Evolutionary conservation across 306 rosid species (phyloP).

Genomic region (Cajanus cajan): DNA sequence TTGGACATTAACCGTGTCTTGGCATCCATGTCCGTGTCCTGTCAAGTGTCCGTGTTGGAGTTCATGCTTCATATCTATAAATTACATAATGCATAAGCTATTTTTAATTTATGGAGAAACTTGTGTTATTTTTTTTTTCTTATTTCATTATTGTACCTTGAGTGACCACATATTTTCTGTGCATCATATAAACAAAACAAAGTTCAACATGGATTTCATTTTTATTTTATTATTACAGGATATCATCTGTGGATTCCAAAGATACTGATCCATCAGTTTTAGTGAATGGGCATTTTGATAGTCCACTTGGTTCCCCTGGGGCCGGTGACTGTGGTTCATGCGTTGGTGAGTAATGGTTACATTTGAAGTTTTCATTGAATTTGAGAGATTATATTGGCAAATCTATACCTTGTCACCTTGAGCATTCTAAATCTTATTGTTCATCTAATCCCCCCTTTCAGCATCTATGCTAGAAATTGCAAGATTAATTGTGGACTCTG

Average conservation of each 20-base stretch:
- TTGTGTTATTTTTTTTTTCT: no score
- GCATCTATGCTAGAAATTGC: conserved; percentile 94
- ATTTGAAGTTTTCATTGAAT: conserved; percentile 17
- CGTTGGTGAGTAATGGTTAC: conserved; percentile 73
- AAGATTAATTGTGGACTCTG: conserved; percentile 83
- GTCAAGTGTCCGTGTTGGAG: no score
- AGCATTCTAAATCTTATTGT: conserved; percentile 3
- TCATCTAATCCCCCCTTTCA: conserved; percentile 32
- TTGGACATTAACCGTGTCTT: no score
- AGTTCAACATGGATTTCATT: conserved; percentile 8
- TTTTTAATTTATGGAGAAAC: no score
- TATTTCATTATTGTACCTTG: neutral
- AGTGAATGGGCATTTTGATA: conserved; percentile 88
- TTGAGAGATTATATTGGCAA: conserved; percentile 8
- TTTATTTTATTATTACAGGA: conserved; percentile 53
- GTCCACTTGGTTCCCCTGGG: conserved; percentile 97
- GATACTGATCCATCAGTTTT: conserved; percentile 80
- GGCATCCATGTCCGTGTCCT: no score
- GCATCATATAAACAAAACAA: conserved; percentile 1
- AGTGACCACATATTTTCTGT: neutral
- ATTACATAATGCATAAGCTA: no score
- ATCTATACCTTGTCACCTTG: conserved; percentile 13
- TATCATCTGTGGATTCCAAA: conserved; percentile 63
- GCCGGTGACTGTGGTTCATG: conserved; percentile 98
- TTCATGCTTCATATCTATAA: no score